Evolutionary conservation across 2,329 filamentous ascomycete species (phyloP), one percentile per base, ranked within the genome.

Genomic region (Dactylellina cionopaga): DNA sequence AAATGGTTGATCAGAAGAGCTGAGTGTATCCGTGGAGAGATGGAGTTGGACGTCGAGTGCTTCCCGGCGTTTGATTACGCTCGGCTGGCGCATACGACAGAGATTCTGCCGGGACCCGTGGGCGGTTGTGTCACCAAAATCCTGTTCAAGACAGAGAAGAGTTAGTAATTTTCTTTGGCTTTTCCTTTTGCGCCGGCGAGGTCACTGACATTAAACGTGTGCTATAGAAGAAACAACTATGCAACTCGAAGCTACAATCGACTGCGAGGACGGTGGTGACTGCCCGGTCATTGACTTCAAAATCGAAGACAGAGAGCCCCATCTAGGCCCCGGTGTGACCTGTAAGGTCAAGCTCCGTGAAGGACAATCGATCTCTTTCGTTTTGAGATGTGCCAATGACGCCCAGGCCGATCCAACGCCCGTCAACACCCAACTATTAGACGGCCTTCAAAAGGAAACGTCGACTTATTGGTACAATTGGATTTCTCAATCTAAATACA

Each of bases 61-160:
- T 91, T 91, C 75, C 90, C 90, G 0, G 87, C 88, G 0, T 90
- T 91, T 78, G 86, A 88, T 75, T 92, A 92, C 77, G 90, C 88
- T 2, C 83, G 83, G 51, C 86, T 88, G 46, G 74, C 82, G 0
- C 90, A 92, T 77, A 84, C 80, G 1, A 89, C 87, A 2, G 85
- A 85, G 1, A 83, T 90, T 24, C 77, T 84, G 7, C 81, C 84
- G 68, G 79, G 81, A 0, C 77, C 80, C 9, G 47, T 35, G 13
- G 69, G 47, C 3, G 41, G 55, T 9, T 68, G 54, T 37, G 68
- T 72, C 1, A 60, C 69, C 0, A 74, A 63, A 15, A 68, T 74
- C 25, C 9, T 63, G 19, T 74, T 74, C 54, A 74, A 62, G 27
- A 56, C 69, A 6, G 69, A 74, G 22, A 68, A 43, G 43, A 25